These are phyloP conservation scores for Misopates orontium DNA, from an alignment of 257 asterid genomes.

Conservation along the genomic window DNA sequence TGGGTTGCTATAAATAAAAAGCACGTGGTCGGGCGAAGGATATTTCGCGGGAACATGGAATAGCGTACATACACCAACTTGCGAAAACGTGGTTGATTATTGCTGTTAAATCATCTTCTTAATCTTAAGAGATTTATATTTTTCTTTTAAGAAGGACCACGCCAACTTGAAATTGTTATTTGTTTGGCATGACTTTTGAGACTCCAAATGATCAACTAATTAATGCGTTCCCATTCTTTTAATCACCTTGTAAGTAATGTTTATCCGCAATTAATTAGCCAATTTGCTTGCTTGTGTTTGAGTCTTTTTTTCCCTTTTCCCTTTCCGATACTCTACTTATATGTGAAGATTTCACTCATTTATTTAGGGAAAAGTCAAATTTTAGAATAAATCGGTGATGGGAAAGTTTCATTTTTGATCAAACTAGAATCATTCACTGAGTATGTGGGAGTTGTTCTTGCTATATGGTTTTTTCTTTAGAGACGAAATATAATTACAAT, in stretches of 20 bases:
- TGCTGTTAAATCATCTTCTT: not conserved
- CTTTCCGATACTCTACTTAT: not conserved
- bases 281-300: not conserved
- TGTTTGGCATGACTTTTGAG: slow-evolving; percentile 26
- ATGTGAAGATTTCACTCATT: not conserved
- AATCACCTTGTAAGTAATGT: not conserved
- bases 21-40: slow-evolving; percentile 32
- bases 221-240: not conserved
- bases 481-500: not conserved
- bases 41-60: slow-evolving; percentile 20
- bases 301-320: too few relatives aligned
- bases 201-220: not conserved
- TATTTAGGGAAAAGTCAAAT: slow-evolving; percentile 10
- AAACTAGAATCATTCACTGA: not conserved
- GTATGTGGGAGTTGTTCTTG: not conserved
- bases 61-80: slow-evolving; percentile 12
- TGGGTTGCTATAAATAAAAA: slow-evolving; percentile 7
- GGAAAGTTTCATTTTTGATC: not conserved
- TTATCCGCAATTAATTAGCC: not conserved
- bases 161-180: not conserved
- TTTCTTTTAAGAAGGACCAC: not conserved
- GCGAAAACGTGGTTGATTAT: slow-evolving; percentile 31
- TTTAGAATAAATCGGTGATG: not conserved
- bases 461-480: not conserved
- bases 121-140: not conserved